A percentile compares a stretch with the other conserved stretches of the same genome.
These are phyloP conservation scores for Apiotrichum gamsii DNA, from an alignment of 1,284 basidiomycete species.

Conservation along the genomic window DNA sequence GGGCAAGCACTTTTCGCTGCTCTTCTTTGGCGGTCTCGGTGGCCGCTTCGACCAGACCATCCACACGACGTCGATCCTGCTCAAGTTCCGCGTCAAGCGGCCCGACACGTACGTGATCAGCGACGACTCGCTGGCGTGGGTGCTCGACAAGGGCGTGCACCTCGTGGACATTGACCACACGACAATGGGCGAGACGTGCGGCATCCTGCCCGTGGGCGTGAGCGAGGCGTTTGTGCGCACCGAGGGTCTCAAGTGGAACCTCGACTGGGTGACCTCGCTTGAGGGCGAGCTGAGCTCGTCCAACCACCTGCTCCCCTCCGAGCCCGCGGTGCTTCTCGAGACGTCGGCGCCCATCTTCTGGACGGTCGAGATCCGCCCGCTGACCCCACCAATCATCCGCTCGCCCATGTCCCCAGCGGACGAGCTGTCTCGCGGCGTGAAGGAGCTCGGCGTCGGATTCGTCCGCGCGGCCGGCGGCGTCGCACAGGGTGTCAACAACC, in stretches of 20 bases:
- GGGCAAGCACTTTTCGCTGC: constrained; percentile 55
- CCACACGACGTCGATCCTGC: constrained; percentile 77
- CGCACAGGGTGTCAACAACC: background rate
- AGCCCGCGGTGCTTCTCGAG: constrained; percentile 53
- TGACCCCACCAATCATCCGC: constrained; percentile 24
- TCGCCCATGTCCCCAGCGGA: constrained; percentile 17
- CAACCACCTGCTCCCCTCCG: constrained; percentile 70
- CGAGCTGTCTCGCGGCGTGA: constrained; percentile 14
- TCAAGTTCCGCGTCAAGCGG: constrained; percentile 66
- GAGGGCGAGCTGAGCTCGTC: constrained; percentile 81
- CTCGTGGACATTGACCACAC: constrained; percentile 64
- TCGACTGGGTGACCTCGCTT: constrained; percentile 67
- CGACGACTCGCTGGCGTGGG: constrained; percentile 83
- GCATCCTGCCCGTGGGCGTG: constrained; percentile 82
- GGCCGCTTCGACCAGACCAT: constrained; percentile 92
- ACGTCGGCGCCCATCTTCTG: constrained; percentile 83
- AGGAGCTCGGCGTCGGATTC: constrained; percentile 10
- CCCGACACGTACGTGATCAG: constrained; percentile 67
- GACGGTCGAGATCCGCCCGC: constrained; percentile 58
- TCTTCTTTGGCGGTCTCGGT: constrained; percentile 81
- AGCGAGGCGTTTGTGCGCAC: constrained; percentile 70
- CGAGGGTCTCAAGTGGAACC: constrained; percentile 80
- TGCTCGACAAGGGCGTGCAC: constrained; percentile 78
- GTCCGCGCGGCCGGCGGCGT: constrained; percentile 1
- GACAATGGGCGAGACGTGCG: constrained; percentile 79